Evolutionary conservation across 345 rosid genomes (phyloP).

Genomic region (Salix viminalis): DNA sequence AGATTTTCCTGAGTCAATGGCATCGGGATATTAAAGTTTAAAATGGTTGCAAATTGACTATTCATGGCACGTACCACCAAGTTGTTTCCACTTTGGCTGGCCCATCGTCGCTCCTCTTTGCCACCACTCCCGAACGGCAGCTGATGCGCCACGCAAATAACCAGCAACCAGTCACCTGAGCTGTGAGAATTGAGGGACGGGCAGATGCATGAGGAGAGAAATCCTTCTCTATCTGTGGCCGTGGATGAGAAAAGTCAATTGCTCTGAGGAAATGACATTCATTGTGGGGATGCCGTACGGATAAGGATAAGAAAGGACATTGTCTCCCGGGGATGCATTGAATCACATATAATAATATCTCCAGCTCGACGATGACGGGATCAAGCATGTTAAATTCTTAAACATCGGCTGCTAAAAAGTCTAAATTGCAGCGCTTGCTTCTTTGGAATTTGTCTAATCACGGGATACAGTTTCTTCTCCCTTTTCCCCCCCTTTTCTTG

Average conservation of each 20-base stretch:
- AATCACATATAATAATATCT: no score
- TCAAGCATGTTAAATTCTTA: no score
- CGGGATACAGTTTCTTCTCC: not conserved
- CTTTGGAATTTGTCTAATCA: not conserved
- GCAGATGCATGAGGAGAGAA: no score
- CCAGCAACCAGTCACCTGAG: not conserved
- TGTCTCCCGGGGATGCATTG: no score
- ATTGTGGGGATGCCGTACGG: no score
- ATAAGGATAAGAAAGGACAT: no score
- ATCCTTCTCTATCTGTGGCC: no score
- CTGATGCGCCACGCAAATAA: not conserved
- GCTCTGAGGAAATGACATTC: no score
- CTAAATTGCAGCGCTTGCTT: not conserved
- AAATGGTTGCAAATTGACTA: not conserved
- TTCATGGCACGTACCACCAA: not conserved
- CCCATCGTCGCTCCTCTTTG: not conserved
- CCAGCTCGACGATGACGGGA: no score
- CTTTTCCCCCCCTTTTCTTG: not conserved
- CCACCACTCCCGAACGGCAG: not conserved
- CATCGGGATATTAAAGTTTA: not conserved
- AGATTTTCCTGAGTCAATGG: not conserved
- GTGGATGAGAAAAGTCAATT: no score
- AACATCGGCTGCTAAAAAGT: slow-evolving; percentile 15
- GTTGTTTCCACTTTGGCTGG: not conserved
- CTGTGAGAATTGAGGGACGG: not conserved